phyloP scores from a whole-genome alignment of 1,139 yeast genomes.

The Blastobotrys serpentis region DNA sequence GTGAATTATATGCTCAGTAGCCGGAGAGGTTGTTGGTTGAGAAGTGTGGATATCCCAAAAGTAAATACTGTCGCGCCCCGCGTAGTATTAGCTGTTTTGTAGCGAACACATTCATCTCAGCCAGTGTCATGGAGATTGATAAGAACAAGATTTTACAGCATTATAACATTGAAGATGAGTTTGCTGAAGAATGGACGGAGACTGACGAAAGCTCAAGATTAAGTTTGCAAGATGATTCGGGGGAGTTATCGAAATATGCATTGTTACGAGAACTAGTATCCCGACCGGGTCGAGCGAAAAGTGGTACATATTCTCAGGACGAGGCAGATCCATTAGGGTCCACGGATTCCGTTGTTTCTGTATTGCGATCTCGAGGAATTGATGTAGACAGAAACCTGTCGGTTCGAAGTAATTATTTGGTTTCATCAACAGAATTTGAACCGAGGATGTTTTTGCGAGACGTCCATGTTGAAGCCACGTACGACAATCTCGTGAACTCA shows the following conservation, averaged over 20 bases:
- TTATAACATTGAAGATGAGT: constrained; percentile 34
- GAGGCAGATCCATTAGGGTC: constrained; percentile 43
- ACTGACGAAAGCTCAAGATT: constrained; percentile 21
- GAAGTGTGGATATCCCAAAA: neutral
- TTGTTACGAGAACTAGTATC: constrained; percentile 31
- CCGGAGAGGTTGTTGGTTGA: no score
- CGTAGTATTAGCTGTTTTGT: constrained; percentile 1
- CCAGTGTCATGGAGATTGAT: constrained; percentile 12
- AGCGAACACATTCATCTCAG: no score
- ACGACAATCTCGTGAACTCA: constrained; percentile 57
- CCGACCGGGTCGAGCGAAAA: constrained; percentile 18
- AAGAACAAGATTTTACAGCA: constrained; percentile 18
- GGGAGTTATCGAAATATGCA: constrained; percentile 29
- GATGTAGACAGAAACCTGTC: constrained; percentile 30
- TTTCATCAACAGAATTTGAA: constrained; percentile 71
- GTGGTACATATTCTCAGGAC: constrained; percentile 31
- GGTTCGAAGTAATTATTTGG: constrained; percentile 51
- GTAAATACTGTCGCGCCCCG: neutral
- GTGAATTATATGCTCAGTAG: no score
- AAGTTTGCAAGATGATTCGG: constrained; percentile 18
- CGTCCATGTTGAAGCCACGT: constrained; percentile 69
- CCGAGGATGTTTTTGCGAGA: constrained; percentile 66
- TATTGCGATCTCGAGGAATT: constrained; percentile 34
- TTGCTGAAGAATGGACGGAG: constrained; percentile 26
- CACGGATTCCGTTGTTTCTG: constrained; percentile 34